Evolutionary conservation across 2,329 filamentous ascomycete species (phyloP).

Genomic region (Aspergillus piperis): DNA sequence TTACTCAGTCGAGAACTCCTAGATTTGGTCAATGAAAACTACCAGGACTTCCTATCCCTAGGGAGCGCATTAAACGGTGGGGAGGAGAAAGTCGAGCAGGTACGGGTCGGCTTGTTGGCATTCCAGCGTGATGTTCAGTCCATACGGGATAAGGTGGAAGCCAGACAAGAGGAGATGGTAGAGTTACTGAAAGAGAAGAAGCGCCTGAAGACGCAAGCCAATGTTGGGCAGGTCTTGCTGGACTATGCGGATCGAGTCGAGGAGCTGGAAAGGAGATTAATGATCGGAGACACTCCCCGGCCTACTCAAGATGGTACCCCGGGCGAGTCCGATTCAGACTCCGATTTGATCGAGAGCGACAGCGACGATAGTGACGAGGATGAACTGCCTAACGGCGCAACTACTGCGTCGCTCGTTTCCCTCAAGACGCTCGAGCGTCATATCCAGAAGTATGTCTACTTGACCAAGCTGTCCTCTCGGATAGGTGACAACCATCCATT

Average conservation of each 20-base stretch:
- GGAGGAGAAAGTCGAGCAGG: conserved; percentile 87
- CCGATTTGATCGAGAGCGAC: conserved; percentile 35
- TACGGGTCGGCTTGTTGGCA: conserved; percentile 80
- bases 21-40: conserved; percentile 93
- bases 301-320: conserved; percentile 17
- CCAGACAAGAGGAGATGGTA: conserved; percentile 64
- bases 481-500: conserved; percentile 65
- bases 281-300: conserved; percentile 56
- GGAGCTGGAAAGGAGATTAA: conserved; percentile 68
- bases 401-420: conserved; percentile 35
- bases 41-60: conserved; percentile 83
- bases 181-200: conserved; percentile 67
- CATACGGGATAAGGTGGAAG: conserved; percentile 66
- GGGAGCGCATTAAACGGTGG: conserved; percentile 81
- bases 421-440: conserved; percentile 56
- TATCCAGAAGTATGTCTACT: conserved; percentile 59
- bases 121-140: conserved; percentile 81
- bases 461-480: conserved; percentile 53
- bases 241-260: conserved; percentile 50
- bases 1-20: conserved; percentile 82
- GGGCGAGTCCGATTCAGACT: conserved; percentile 35
- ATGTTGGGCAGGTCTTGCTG: conserved; percentile 55
- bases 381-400: conserved; percentile 41
- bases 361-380: conserved; percentile 31
- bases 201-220: conserved; percentile 63